Conservation (phyloP, 805 yeast species). For the Candida hispaniensis region DNA sequence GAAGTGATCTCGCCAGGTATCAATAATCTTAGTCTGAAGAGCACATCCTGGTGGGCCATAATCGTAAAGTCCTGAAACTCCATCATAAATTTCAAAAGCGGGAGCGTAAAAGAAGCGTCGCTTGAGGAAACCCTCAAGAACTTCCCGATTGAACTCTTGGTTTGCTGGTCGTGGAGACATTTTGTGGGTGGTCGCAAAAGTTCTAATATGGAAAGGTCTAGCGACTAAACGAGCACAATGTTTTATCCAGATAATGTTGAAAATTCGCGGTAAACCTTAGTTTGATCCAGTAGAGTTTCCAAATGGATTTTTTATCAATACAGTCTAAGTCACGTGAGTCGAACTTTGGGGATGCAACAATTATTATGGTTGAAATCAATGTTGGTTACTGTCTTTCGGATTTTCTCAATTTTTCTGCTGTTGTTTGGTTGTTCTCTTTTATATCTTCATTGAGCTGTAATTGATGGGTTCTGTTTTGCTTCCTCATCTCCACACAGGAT, state of each 20-base stretch:
- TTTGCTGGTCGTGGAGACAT: conserved; percentile 22
- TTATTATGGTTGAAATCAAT: too few species aligned
- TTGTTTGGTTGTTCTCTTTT: not conserved
- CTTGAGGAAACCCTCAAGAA: conserved; percentile 79
- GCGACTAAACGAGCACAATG: too few species aligned
- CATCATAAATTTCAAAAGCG: conserved; percentile 94
- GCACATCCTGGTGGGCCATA: conserved; percentile 99
- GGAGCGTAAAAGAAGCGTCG: conserved; percentile 97
- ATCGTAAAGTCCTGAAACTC: conserved; percentile 95
- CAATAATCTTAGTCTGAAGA: conserved; percentile 89
- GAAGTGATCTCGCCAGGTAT: conserved; percentile 96
- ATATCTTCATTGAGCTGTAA: conserved; percentile 1
- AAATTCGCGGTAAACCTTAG: too few species aligned
- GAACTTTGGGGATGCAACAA: too few species aligned
- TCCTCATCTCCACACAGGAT: conserved; percentile 72
- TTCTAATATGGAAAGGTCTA: too few species aligned
- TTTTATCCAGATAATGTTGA: too few species aligned
- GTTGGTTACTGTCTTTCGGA: too few species aligned
- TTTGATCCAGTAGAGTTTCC: too few species aligned
- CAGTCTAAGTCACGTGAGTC: too few species aligned
- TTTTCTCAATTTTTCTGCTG: too few species aligned
- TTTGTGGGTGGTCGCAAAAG: too few species aligned
- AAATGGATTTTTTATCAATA: too few species aligned
- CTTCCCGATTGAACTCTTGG: conserved; percentile 61
- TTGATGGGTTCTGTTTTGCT: conserved; percentile 77